Percentiles rank a stretch among this genome's conserved stretches.
phyloP scores from a whole-genome alignment of 106 monocot species.

The Dactylorhiza incarnata region DNA sequence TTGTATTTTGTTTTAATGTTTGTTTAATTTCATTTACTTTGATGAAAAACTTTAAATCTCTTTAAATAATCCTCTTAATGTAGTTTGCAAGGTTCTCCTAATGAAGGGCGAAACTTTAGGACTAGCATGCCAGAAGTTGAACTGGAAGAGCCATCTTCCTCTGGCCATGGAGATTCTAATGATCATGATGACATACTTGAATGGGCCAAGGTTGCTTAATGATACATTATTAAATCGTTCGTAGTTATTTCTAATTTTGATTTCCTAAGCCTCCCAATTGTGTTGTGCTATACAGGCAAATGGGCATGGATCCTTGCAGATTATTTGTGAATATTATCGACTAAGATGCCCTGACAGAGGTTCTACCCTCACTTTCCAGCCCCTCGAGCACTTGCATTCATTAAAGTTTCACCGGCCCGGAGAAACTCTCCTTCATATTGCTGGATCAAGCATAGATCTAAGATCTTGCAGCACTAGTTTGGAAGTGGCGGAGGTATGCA shows the following conservation, averaged over 20 bases:
- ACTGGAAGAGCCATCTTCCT: conserved; percentile 73
- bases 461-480: conserved; percentile 65
- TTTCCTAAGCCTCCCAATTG: neutral
- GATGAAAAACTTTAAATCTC: neutral
- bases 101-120: conserved; percentile 50
- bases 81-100: conserved; percentile 52
- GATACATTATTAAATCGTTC: neutral
- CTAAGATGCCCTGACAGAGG: conserved; percentile 77
- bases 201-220: conserved; percentile 79
- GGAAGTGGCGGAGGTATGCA: conserved; percentile 72
- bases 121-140: conserved; percentile 52
- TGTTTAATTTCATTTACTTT: neutral
- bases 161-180: conserved; percentile 57
- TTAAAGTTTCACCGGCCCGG: conserved; percentile 74
- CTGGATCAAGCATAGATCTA: conserved; percentile 78
- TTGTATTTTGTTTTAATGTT: neutral
- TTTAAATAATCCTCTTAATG: neutral
- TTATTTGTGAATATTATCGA: conserved; percentile 79
- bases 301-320: conserved; percentile 68
- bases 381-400: conserved; percentile 90
- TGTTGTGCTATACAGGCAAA: conserved; percentile 42
- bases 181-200: conserved; percentile 56
- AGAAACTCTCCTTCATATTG: conserved; percentile 79
- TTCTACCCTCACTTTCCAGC: conserved; percentile 74
- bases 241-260: neutral